Percentiles rank a stretch among this genome's conserved stretches.
These are phyloP conservation scores for Trichoderma harzianum DNA, from an alignment of 2,329 filamentous ascomycete genomes.

Conservation along the genomic window DNA sequence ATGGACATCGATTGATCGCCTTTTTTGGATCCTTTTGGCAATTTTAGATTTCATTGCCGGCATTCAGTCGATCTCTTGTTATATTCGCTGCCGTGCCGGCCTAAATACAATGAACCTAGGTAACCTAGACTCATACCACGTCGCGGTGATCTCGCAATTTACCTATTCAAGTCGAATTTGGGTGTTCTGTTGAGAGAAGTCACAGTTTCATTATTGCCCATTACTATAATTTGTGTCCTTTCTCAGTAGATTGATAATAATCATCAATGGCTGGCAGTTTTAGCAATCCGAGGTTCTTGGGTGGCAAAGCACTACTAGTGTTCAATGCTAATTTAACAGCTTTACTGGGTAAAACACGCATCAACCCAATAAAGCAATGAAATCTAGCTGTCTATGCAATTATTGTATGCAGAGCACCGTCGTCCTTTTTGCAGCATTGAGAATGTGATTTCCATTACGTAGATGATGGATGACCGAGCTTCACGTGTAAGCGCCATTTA, in stretches of 20 bases:
- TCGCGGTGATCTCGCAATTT: neutral
- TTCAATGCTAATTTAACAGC: neutral
- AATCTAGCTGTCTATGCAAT: neutral
- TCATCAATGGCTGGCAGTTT: neutral
- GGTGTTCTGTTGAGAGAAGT: neutral
- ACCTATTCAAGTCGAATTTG: neutral
- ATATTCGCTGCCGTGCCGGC: neutral
- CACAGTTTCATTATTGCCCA: neutral
- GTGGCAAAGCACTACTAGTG: neutral
- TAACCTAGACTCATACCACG: neutral
- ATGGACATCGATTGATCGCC: neutral
- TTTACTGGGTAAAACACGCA: neutral
- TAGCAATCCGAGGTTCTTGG: neutral
- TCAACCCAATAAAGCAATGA: neutral
- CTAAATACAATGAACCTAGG: too few species aligned
- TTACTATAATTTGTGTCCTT: neutral
- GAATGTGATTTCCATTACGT: neutral
- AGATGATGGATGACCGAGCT: neutral
- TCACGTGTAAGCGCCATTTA: neutral
- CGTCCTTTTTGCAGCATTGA: neutral
- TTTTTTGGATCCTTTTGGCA: neutral
- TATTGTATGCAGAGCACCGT: neutral
- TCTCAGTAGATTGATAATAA: too few species aligned
- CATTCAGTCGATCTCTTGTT: neutral
- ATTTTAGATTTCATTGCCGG: neutral